A percentile compares a stretch with the other conserved stretches of the same genome.
Conservation (phyloP, 495 filamentous ascomycete genomes). For the Penicillium antarcticum region DNA sequence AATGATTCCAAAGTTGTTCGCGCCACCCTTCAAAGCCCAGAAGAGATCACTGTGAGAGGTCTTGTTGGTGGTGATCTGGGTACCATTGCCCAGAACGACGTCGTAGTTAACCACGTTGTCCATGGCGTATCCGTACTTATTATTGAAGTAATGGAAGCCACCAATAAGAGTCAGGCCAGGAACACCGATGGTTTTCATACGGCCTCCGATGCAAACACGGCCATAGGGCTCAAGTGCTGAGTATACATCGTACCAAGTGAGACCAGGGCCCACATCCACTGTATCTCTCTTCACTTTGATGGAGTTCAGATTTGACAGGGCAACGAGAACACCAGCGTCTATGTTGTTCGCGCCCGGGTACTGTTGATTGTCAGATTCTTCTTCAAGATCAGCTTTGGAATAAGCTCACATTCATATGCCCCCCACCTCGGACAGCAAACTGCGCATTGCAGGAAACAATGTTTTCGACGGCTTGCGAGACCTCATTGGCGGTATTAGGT, state of each 20-base stretch:
- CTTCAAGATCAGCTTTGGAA: neutral
- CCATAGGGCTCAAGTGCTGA: constrained; percentile 30
- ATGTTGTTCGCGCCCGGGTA: constrained; percentile 31
- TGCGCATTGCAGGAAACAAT: constrained; percentile 19
- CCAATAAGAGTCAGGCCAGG: constrained; percentile 33
- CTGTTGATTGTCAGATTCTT: constrained; percentile 7
- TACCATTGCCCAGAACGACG: constrained; percentile 30
- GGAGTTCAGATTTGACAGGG: constrained; percentile 11
- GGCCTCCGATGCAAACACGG: constrained; percentile 32
- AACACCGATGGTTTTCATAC: constrained; percentile 37
- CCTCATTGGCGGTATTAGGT: constrained; percentile 23
- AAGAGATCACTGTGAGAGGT: constrained; percentile 29
- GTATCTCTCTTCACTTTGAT: constrained; percentile 13
- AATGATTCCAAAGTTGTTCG: constrained; percentile 41
- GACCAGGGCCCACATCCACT: constrained; percentile 34
- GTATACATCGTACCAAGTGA: constrained; percentile 41
- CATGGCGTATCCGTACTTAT: constrained; percentile 41
- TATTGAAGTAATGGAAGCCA: constrained; percentile 41
- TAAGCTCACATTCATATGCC: constrained; percentile 30
- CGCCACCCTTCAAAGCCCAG: constrained; percentile 39
- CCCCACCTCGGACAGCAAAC: constrained; percentile 38
- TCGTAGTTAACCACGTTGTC: constrained; percentile 33
- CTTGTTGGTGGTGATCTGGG: constrained; percentile 21
- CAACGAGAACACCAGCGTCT: constrained; percentile 23
- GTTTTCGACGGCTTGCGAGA: constrained; percentile 19